Evolutionary conservation across 2,329 filamentous ascomycete species (phyloP).

Genomic region (Phialophora chinensis): DNA sequence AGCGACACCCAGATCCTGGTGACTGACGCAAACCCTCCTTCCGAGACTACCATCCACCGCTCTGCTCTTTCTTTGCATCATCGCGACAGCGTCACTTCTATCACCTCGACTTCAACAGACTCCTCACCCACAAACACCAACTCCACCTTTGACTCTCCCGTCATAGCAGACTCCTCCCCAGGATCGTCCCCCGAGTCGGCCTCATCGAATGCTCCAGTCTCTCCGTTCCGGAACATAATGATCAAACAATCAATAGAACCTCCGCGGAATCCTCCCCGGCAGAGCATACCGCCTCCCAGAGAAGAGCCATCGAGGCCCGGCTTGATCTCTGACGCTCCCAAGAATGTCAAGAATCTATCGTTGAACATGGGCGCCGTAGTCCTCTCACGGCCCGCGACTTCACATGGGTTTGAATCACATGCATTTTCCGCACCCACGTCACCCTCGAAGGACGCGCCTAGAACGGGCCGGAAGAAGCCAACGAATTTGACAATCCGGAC

Average conservation of each 20-base stretch:
- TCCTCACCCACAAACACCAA: conserved; percentile 94
- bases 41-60: conserved; percentile 14
- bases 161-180: conserved; percentile 86
- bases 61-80: conserved; percentile 41
- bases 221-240: conserved; percentile 50
- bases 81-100: conserved; percentile 52
- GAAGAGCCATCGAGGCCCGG: conserved; percentile 48
- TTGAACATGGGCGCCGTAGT: conserved; percentile 62
- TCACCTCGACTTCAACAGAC: conserved; percentile 79
- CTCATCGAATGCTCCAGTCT: conserved; percentile 66
- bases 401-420: conserved; percentile 53
- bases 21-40: conserved; percentile 28
- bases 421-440: conserved; percentile 61
- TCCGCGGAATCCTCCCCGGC: conserved; percentile 3
- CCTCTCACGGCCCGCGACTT: conserved; percentile 54
- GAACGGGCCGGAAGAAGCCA: conserved; percentile 62
- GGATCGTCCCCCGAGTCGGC: conserved; percentile 93
- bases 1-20: conserved; percentile 32
- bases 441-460: conserved; percentile 61
- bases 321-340: conserved; percentile 44
- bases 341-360: conserved; percentile 69
- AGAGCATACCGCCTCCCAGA: conserved; percentile 40
- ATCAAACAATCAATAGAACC: conserved; percentile 26
- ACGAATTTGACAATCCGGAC: conserved; percentile 67
- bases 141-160: conserved; percentile 89